These are phyloP conservation scores for Quercus phellos DNA, from an alignment of 331 rosid genomes.

Conservation along the genomic window DNA sequence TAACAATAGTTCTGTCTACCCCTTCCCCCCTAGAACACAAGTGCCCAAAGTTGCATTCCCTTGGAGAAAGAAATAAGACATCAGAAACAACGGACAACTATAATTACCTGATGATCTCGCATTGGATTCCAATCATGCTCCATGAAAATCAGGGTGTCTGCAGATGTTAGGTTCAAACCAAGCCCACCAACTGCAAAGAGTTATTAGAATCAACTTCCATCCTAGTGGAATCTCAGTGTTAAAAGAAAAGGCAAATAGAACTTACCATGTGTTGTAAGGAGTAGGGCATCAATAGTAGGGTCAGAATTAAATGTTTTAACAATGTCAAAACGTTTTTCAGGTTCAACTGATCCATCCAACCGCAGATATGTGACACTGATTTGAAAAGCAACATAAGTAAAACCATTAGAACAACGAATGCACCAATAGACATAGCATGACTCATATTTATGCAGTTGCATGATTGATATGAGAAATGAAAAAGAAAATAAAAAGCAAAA, in stretches of 20 bases:
- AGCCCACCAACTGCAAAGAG: conserved; percentile 85
- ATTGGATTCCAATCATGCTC: conserved; percentile 99
- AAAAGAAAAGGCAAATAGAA: conserved; percentile 1
- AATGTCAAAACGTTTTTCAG: conserved; percentile 80
- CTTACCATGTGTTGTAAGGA: conserved; percentile 93
- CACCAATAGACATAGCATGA: background rate
- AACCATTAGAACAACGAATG: background rate
- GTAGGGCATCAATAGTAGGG: conserved; percentile 88
- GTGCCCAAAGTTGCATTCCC: background rate
- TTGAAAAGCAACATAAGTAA: conserved; percentile 4
- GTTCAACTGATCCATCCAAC: conserved; percentile 89
- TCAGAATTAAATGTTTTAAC: conserved; percentile 95
- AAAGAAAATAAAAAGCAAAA: background rate
- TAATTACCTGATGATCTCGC: conserved; percentile 95
- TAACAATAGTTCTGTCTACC: background rate
- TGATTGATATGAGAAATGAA: background rate
- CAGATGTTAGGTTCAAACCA: conserved; percentile 96
- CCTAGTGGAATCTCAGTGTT: background rate
- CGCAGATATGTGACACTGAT: conserved; percentile 87
- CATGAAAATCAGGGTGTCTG: conserved; percentile 90
- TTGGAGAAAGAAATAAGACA: background rate
- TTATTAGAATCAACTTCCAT: conserved; percentile 10
- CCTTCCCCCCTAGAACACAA: background rate
- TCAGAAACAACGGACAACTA: conserved; percentile 9
- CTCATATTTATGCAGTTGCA: background rate